Evolutionary conservation across 129 eudicot genomes (phyloP).

Genomic region (Centaurea solstitialis): DNA sequence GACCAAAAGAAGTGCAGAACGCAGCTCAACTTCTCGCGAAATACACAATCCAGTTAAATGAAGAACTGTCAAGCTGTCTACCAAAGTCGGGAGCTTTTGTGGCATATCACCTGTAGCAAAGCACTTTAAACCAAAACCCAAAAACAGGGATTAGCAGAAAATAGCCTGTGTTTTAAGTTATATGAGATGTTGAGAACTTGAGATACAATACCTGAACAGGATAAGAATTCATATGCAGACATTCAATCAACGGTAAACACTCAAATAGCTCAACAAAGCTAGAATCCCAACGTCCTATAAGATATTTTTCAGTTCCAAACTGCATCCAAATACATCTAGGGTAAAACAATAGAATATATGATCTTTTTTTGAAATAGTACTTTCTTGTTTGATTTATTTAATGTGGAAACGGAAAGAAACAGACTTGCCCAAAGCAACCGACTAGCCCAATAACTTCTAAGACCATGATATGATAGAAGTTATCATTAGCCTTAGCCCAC

Average conservation of each 20-base stretch:
- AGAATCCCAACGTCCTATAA: constrained; percentile 13
- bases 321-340: not conserved
- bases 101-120: constrained; percentile 26
- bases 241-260: constrained; percentile 18
- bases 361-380: not conserved
- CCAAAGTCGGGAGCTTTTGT: not conserved
- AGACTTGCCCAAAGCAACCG: too few species aligned
- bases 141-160: not conserved
- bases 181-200: not conserved
- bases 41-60: not conserved
- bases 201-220: constrained; percentile 15
- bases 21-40: not conserved
- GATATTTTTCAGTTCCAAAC: not conserved
- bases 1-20: constrained; percentile 4
- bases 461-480: too few species aligned
- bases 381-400: too few species aligned
- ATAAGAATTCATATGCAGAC: constrained; percentile 4
- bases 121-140: constrained; percentile 20
- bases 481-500: too few species aligned
- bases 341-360: too few species aligned
- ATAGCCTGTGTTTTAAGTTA: not conserved
- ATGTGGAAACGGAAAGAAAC: too few species aligned
- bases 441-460: too few species aligned
- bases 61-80: not conserved
- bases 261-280: constrained; percentile 19